These are phyloP conservation scores for Skeletonema costatum DNA, from an alignment of 108 stramenopile genomes.

Conservation along the genomic window DNA sequence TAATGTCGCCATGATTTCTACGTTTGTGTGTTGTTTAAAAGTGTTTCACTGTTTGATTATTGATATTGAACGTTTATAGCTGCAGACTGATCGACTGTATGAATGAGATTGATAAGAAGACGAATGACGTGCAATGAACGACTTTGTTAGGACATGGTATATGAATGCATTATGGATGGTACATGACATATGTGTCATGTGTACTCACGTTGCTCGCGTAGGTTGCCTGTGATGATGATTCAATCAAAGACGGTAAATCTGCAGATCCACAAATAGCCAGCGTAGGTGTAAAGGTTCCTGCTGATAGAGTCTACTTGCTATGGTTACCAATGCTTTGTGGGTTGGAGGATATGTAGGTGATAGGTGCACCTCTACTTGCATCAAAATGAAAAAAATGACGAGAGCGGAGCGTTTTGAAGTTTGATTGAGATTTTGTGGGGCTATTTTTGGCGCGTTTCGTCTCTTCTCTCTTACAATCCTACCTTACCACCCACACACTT, in stretches of 20 bases:
- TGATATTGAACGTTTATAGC: neutral
- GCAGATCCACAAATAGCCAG: neutral
- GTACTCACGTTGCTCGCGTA: neutral
- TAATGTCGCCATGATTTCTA: neutral
- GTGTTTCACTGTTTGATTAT: neutral
- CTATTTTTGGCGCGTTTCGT: too few species aligned
- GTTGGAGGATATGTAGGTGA: too few species aligned
- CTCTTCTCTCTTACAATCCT: too few species aligned
- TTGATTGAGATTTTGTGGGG: neutral
- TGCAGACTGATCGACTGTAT: neutral
- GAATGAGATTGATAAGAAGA: neutral
- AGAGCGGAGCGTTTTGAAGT: neutral
- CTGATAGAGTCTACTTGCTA: neutral
- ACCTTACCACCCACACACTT: too few species aligned
- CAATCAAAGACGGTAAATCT: neutral
- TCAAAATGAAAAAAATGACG: neutral
- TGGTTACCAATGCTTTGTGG: neutral
- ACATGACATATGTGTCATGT: neutral
- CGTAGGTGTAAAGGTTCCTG: neutral
- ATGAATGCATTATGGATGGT: neutral
- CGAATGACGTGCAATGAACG: neutral
- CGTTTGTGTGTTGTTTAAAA: too few species aligned
- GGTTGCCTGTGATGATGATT: neutral
- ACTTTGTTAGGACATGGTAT: neutral
- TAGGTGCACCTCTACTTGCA: neutral